phyloP scores from a whole-genome alignment of 129 eudicot species.

The Tagetes erecta region DNA sequence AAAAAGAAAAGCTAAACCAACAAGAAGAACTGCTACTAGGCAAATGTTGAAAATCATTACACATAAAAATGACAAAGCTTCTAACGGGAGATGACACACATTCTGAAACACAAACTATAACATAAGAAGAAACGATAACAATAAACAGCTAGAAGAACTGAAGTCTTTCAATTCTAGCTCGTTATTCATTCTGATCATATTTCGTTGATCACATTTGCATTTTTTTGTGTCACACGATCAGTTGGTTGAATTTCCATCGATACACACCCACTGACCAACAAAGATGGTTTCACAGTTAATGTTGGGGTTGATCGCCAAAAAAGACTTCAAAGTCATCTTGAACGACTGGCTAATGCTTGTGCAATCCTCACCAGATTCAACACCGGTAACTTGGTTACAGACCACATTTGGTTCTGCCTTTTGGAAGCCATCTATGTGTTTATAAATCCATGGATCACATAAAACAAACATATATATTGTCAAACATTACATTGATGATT shows the following conservation, averaged over 20 bases:
- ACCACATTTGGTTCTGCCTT: not conserved
- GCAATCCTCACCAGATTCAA: constrained; percentile 25
- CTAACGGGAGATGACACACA: too few species aligned
- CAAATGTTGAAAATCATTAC: too few species aligned
- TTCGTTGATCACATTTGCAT: not conserved
- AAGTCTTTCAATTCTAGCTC: too few species aligned
- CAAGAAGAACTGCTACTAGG: too few species aligned
- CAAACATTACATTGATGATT: too few species aligned
- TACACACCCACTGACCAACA: constrained; percentile 41
- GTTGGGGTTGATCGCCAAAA: constrained; percentile 35
- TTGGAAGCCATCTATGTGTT: constrained; percentile 13
- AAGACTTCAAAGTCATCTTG: constrained; percentile 9
- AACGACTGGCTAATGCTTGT: constrained; percentile 18
- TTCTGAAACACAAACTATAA: too few species aligned
- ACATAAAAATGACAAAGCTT: too few species aligned
- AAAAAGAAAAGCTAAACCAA: too few species aligned
- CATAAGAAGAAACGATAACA: too few species aligned
- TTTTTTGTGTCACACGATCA: not conserved
- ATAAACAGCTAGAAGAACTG: too few species aligned
- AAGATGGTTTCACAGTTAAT: constrained; percentile 30
- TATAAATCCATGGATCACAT: not conserved
- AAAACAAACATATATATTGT: too few species aligned
- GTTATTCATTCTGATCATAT: too few species aligned
- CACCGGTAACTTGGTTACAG: constrained; percentile 26
- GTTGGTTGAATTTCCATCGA: constrained; percentile 13